Evolutionary conservation across 345 rosid species (phyloP), one percentile per base, ranked within the genome.

Genomic region (Aquilaria yunnanensis): DNA sequence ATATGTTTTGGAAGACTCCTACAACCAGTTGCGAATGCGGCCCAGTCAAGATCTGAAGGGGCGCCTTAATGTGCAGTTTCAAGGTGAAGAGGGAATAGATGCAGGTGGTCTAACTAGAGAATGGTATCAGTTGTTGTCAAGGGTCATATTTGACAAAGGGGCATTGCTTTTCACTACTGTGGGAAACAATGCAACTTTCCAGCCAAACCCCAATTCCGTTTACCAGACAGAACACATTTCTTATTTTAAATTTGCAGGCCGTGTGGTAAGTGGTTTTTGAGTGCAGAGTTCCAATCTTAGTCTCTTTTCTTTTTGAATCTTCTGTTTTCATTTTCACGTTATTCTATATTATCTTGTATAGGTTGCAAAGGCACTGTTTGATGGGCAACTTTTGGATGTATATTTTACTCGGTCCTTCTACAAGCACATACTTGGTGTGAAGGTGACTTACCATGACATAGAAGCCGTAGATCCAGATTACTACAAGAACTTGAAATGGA

Each of bases 391-490:
- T 66, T 83, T 93, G 81, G 98, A 93, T 81, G 97, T 93, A 57
- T 85, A 93, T 76, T 90, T 93, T 63, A 93, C 97, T 14, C 85
- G 98, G 57, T 93, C 98, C 67, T 90, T 93, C 74, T 93, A 93
- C 68, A 90, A 88, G 79, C 97, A 93, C 75, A 93, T 93, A 58
- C 92, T 93, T 55, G 97, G 89, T 51, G 92, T 86, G 48, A 93
- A 93, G 80, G 98, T 93, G 75, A 93, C 98, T 34, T 93, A 93
- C 72, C 97, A 93, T 79, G 97, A 93, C 75, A 93, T 93, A 67
- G 98, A 93, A 82, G 97, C 98, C 52, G 97, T 93, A 72, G 98
- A 93, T 77, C 98, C 98, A 63, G 98, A 93, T 77, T 93, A 93
- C 74, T 93, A 93, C 81, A 90, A 88, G 80, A 90, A 81, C 66